Percentiles rank a stretch among this genome's conserved stretches.
Conservation (phyloP, 2,329 filamentous ascomycete genomes). For the Fusarium chaquense region DNA sequence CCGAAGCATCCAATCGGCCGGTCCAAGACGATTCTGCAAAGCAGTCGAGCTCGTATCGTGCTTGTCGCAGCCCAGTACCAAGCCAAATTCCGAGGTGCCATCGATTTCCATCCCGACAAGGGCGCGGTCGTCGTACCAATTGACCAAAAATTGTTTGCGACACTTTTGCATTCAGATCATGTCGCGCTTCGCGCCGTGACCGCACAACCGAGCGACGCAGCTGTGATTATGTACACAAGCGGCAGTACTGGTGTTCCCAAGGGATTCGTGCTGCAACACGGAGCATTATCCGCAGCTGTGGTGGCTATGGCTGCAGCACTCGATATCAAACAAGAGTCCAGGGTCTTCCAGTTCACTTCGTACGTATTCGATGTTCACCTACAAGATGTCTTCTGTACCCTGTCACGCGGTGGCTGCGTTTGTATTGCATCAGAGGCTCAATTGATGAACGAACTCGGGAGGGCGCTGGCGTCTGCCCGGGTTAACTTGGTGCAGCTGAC, state of each 20-base stretch:
- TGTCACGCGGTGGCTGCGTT: constrained; percentile 22
- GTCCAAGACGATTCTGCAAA: constrained; percentile 20
- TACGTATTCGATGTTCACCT: constrained; percentile 30
- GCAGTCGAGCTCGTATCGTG: constrained; percentile 31
- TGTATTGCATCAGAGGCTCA: constrained; percentile 31
- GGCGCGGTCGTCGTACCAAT: constrained; percentile 7
- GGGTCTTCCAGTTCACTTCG: constrained; percentile 31
- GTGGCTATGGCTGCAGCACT: constrained; percentile 13
- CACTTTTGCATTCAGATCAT: constrained; percentile 10
- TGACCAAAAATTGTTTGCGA: constrained; percentile 9
- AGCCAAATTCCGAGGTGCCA: constrained; percentile 2
- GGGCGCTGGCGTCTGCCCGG: constrained; percentile 13
- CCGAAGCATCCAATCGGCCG: constrained; percentile 32
- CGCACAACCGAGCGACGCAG: constrained; percentile 12
- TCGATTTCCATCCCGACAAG: not conserved
- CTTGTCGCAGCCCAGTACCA: constrained; percentile 26
- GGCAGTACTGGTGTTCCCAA: constrained; percentile 31
- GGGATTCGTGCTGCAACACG: constrained; percentile 29
- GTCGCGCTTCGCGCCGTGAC: constrained; percentile 5
- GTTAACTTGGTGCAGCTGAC: constrained; percentile 26
- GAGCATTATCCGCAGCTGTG: constrained; percentile 16
- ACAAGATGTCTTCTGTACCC: constrained; percentile 24
- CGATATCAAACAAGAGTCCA: constrained; percentile 20
- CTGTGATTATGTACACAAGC: constrained; percentile 35
- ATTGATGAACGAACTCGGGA: constrained; percentile 26